These are phyloP conservation scores for Rubia occidens DNA, from an alignment of 305 asterid genomes.

Conservation along the genomic window DNA sequence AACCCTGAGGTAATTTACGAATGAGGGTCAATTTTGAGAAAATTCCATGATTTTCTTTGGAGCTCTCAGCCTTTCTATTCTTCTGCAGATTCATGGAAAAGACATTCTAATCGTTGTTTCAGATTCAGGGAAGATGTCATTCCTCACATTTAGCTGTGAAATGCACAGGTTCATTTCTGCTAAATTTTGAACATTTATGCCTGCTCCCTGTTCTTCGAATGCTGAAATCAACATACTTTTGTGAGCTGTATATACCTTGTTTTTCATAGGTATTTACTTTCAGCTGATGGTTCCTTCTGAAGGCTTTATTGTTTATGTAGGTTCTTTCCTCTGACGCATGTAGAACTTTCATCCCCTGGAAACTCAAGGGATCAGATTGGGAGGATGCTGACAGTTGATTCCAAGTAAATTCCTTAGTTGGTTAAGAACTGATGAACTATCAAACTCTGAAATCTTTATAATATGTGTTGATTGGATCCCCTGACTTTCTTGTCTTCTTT, in stretches of 20 bases:
- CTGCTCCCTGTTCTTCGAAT: not conserved
- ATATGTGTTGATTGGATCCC: conserved; percentile 23
- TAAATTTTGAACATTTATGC: not conserved
- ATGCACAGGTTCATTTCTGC: conserved; percentile 64
- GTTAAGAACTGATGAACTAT: conserved; percentile 13
- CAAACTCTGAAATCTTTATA: not conserved
- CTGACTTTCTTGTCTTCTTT: conserved; percentile 22
- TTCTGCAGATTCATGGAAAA: conserved; percentile 53
- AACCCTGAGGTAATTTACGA: conserved; percentile 54
- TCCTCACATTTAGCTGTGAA: conserved; percentile 76
- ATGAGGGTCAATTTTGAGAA: not conserved
- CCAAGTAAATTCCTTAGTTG: conserved; percentile 48
- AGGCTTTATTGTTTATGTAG: conserved; percentile 27
- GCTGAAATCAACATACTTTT: not conserved
- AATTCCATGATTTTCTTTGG: not conserved
- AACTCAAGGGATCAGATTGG: conserved; percentile 76
- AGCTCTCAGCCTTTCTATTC: conserved; percentile 18
- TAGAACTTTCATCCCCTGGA: conserved; percentile 73
- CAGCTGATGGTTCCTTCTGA: not conserved
- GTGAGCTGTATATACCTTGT: conserved; percentile 10
- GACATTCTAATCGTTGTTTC: conserved; percentile 71
- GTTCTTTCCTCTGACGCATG: conserved; percentile 61
- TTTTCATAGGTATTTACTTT: not conserved
- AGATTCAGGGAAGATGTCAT: conserved; percentile 92
- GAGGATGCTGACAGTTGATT: conserved; percentile 85